Evolutionary conservation across 2,329 filamentous ascomycete species (phyloP), one percentile per base, ranked within the genome.

Genomic region (Biscogniauxia sp.): DNA sequence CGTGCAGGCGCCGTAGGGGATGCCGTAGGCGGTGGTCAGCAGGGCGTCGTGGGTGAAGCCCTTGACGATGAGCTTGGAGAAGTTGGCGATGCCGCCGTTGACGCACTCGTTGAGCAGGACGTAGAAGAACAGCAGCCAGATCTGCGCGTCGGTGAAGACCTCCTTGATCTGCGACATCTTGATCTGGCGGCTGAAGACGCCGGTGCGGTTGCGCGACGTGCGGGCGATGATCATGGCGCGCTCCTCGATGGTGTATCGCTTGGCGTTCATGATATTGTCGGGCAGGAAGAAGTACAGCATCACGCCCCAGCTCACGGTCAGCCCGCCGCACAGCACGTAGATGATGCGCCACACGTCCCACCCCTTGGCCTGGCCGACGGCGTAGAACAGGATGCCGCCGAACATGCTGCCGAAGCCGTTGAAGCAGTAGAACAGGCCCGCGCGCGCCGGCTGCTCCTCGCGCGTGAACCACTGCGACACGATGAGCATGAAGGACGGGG

Each of bases 401-500:
- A 66, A n/a, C 58, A 64, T 63, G 1, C 54, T 57, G 13, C 61
- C 61, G 13, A 66, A 55, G 0, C 65, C 61, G 26, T 66, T 64
- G 32, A 62, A 63, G 20, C 59, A 63, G 57, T 65, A 66, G 50
- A 63, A 65, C 5, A 57, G 28, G 2, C 65, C 63, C 3, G 73
- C 69, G 0, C 73, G 69, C 19, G 70, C 67, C 0, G 72, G 71
- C 59, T 75, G 73, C 57, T 76, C 73, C 20, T 71, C 64, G 7
- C 68, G 68, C 19, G 65, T 71, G 61, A 74, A 76, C 68, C 73
- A 75, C 51, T 81, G 80, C 3, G 75, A 73, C 2, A 81, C 77
- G 41, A 82, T 79, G 72, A 82, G 75, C 76, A 82, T 81, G 57
- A 82, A 81, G 8, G 77, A 77, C 0, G 80, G 79, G 0, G 78